Evolutionary conservation across 139 green algal species (phyloP), one percentile per base, ranked within the genome.

Genomic region (Chlorella sp.): DNA sequence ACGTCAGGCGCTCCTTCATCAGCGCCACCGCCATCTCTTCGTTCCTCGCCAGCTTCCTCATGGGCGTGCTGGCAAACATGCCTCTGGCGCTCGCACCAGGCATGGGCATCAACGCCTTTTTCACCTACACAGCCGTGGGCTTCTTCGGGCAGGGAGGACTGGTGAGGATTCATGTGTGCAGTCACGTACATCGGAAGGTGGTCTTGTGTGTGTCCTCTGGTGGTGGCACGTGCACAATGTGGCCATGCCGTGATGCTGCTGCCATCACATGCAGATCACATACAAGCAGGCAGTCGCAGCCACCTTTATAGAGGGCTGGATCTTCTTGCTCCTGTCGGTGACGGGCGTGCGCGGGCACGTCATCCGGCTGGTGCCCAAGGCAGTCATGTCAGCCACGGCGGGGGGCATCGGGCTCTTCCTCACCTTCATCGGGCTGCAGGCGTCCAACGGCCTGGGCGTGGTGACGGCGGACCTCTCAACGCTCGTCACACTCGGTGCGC

Each of bases 31-130:
- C 88, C 27, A 86, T 82, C n/a, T 75, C 79, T 35, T 80, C 78
- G 22, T 67, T 91, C 29, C 81, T 94, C 61, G 80, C 79, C 5
- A 91, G 78, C 42, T 84, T 94, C 62, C 70, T 95, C 26, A 93
- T 95, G 83, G 91, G 88, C 0, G 61, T 74, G 2, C 50, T 86
- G 31, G 88, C 81, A 30, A 95, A 95, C 77, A 76, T 95, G 72
- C 90, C 91, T 0, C 73, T 96, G 27, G 90, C 79, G 3, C 51
- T 92, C 31, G 90, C 89, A 0, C 89, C 90, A 1, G 88, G 88
- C 68, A 94, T 94, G 89, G 88, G 88, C 59, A 80, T 90, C 62
- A 93, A 93, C 65, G 88, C 88, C 17, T 94, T 88, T 78, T 94
- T 93, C 72, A 75, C 86, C 6, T 94, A 90, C 80, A 89, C 81